A percentile compares a stretch with the other conserved stretches of the same genome.
phyloP scores from a whole-genome alignment of 2,329 filamentous ascomycete genomes.

The Byssochlamys sp. region DNA sequence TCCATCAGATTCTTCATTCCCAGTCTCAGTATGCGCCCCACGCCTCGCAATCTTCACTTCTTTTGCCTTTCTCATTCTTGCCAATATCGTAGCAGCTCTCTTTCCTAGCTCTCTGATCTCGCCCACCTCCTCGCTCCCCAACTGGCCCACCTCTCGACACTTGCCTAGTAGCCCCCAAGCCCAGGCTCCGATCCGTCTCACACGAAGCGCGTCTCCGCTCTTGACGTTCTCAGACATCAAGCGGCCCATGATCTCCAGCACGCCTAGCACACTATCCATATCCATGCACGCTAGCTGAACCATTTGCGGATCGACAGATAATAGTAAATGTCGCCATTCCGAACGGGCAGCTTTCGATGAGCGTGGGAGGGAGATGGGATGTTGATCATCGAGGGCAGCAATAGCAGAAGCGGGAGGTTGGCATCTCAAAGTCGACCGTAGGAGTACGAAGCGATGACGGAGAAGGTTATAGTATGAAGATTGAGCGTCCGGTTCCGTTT shows the following conservation, averaged over 20 bases:
- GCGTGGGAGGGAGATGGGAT: constrained; percentile 45
- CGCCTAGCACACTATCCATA: constrained; percentile 54
- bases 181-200: constrained; percentile 67
- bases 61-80: constrained; percentile 38
- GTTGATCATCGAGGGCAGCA: constrained; percentile 44
- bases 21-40: constrained; percentile 15
- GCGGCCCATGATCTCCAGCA: constrained; percentile 51
- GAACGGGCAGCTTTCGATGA: constrained; percentile 44
- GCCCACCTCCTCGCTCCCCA: constrained; percentile 66
- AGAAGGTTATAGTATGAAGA: constrained; percentile 60
- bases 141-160: constrained; percentile 62
- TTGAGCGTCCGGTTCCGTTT: constrained; percentile 42
- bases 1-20: constrained; percentile 15
- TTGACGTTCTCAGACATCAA: constrained; percentile 57
- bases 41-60: constrained; percentile 24
- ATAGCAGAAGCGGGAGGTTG: constrained; percentile 46
- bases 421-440: constrained; percentile 54
- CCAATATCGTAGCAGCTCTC: constrained; percentile 50
- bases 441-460: constrained; percentile 52
- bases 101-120: constrained; percentile 71
- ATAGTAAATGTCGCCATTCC: constrained; percentile 44
- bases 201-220: constrained; percentile 49
- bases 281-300: constrained; percentile 44
- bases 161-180: constrained; percentile 72
- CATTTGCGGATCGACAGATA: constrained; percentile 37